A percentile compares a stretch with the other conserved stretches of the same genome.
Evolutionary conservation across 1,139 yeast genomes (phyloP).

Genomic region (Yamadazyma atlantica): DNA sequence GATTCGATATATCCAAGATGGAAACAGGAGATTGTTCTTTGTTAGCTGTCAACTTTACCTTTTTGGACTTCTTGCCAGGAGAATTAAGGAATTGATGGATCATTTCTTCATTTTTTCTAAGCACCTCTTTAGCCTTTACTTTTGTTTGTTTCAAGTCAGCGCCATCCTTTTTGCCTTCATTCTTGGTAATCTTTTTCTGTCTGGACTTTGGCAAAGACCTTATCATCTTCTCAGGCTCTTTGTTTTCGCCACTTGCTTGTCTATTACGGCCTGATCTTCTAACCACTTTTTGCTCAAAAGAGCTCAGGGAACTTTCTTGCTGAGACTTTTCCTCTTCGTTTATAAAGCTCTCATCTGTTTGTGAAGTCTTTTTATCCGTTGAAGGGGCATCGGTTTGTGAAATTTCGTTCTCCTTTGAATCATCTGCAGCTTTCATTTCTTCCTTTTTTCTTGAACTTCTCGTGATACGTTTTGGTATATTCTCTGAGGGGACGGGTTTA

Average conservation of each 20-base stretch:
- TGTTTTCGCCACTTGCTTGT: not conserved
- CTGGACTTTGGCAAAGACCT: not conserved
- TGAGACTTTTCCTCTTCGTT: not conserved
- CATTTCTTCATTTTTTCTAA: slow-evolving; percentile 1
- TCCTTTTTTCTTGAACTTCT: not conserved
- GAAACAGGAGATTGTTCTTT: slow-evolving; percentile 17
- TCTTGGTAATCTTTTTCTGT: not conserved
- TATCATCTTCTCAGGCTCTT: not conserved
- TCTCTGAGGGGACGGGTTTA: no score
- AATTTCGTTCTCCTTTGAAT: not conserved
- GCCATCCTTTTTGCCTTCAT: not conserved
- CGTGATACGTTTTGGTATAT: no score
- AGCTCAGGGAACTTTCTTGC: no score
- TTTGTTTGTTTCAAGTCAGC: no score
- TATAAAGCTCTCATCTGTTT: not conserved
- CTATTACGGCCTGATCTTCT: slow-evolving; percentile 5
- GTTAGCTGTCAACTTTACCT: slow-evolving; percentile 11
- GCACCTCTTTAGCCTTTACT: no score
- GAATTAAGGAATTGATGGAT: slow-evolving; percentile 5
- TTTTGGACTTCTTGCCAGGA: slow-evolving; percentile 16
- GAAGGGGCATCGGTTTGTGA: not conserved
- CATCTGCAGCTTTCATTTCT: not conserved
- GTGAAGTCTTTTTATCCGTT: not conserved
- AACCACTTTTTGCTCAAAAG: not conserved
- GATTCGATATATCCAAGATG: slow-evolving; percentile 28